Evolutionary conservation across 345 rosid species (phyloP).

Genomic region (Salix koriyanagi): DNA sequence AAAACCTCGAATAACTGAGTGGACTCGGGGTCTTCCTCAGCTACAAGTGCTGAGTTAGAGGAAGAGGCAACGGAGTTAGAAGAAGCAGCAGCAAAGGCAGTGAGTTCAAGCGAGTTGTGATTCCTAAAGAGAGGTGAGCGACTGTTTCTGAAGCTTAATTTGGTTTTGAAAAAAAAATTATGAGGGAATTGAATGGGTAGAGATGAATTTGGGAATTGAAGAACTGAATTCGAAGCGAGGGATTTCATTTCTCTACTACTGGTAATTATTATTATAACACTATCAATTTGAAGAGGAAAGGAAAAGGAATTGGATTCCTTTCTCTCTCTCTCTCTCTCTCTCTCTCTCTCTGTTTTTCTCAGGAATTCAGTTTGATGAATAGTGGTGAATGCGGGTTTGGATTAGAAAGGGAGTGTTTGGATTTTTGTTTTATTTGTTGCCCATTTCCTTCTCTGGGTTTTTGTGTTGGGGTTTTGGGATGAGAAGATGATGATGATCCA

Average conservation of each 20-base stretch:
- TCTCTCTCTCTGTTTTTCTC: too few relatives aligned
- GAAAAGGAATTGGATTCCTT: background rate
- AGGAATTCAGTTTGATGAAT: too few relatives aligned
- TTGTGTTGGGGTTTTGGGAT: too few relatives aligned
- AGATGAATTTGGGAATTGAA: slow-evolving; percentile 29
- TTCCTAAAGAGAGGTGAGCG: slow-evolving; percentile 4
- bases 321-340: background rate
- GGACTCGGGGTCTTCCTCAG: slow-evolving; percentile 50
- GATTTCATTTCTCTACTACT: slow-evolving; percentile 33
- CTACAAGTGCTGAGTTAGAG: slow-evolving; percentile 40
- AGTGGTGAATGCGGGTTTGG: too few relatives aligned
- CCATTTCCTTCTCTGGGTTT: too few relatives aligned
- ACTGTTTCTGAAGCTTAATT: slow-evolving; percentile 18
- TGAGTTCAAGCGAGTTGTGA: background rate
- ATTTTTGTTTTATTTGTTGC: too few relatives aligned
- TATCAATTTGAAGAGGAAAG: background rate
- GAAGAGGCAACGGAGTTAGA: slow-evolving; percentile 29
- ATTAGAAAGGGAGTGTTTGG: too few relatives aligned
- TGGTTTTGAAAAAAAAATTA: slow-evolving; percentile 14
- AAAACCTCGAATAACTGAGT: slow-evolving; percentile 51
- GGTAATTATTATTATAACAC: slow-evolving; percentile 8
- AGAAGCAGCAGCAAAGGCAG: slow-evolving; percentile 31
- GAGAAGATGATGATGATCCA: too few relatives aligned
- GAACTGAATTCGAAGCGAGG: slow-evolving; percentile 31
- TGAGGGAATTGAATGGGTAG: slow-evolving; percentile 11